Evolutionary conservation across 2,329 filamentous ascomycete genomes (phyloP), one percentile per base, ranked within the genome.

Genomic region (Exophiala spinifera): DNA sequence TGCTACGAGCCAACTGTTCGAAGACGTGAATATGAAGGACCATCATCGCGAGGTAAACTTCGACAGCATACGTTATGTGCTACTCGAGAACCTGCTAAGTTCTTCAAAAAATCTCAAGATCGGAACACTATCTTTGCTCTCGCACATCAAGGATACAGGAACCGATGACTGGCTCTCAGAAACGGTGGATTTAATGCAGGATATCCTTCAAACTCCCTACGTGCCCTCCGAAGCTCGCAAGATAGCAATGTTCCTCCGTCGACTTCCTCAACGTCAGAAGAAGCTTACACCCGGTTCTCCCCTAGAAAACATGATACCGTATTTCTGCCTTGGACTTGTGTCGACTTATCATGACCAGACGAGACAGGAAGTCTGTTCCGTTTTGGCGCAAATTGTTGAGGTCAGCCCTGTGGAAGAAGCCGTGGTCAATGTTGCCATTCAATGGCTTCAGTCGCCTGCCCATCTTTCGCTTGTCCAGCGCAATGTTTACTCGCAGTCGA

Each of bases 301-400:
- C 82, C 73, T 95, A 60, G 78, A 81, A 55, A 79, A 81, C 63
- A 83, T 90, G 5, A 80, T 97, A 25, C 88, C 91, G 0, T 79
- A 83, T 0, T 97, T 91, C 65, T 85, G 90, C 64, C 96, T 96
- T 64, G 94, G 94, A 46, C 81, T 96, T 71, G 79, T 97, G 56
- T 94, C 91, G 0, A 84, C 95, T 46, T 89, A 87, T 62, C 78
- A 96, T 61, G 82, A 91, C 0, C 90, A 90, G 33, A 77, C 95
- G 4, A 96, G 92, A 89, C 89, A 95, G 56, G 89, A 95, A 64
- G 82, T 89, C 0, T 83, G 87, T 47, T 81, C 84, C 51, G 84
- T 88, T 0, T 73, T 99, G 65, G 87, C 89, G 65, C 79, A 86
- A 48, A 84, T 99, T 50, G 81, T 85, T 17, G 80, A 88, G 61